phyloP scores from a whole-genome alignment of 148 eudicot species.

The Drosera capensis region DNA sequence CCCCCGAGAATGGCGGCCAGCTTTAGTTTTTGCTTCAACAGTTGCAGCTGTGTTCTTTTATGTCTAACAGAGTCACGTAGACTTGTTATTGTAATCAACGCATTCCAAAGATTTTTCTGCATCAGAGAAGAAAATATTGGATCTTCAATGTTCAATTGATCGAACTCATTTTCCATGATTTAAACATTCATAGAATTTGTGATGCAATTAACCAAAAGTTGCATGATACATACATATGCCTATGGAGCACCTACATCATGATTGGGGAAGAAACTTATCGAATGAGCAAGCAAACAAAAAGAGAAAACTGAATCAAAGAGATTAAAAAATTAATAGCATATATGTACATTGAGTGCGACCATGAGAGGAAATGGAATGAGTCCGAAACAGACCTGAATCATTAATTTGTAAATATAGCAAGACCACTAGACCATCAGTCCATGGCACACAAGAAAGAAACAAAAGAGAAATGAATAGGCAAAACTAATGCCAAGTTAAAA shows the following conservation, averaged over 20 bases:
- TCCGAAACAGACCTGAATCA: too few relatives aligned
- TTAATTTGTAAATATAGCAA: too few relatives aligned
- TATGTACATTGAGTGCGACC: not conserved
- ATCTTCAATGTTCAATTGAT: not conserved
- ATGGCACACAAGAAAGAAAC: too few relatives aligned
- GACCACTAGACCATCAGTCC: too few relatives aligned
- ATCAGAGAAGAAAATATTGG: not conserved
- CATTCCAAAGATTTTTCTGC: slow-evolving; percentile 93
- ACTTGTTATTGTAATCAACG: slow-evolving; percentile 78
- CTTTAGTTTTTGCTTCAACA: slow-evolving; percentile 78
- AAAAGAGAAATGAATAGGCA: too few relatives aligned
- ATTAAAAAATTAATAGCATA: not conserved
- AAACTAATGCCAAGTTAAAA: too few relatives aligned
- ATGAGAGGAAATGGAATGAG: not conserved
- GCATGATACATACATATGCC: too few relatives aligned
- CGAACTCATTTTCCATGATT: not conserved
- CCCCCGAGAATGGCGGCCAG: slow-evolving; percentile 67
- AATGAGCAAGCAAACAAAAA: not conserved
- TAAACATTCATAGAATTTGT: not conserved
- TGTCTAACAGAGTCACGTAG: slow-evolving; percentile 86
- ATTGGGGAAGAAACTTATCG: not conserved
- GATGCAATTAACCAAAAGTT: too few relatives aligned
- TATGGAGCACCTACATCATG: too few relatives aligned
- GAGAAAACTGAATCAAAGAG: too few relatives aligned
- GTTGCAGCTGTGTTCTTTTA: slow-evolving; percentile 62